phyloP scores from a whole-genome alignment of 2,329 filamentous ascomycete genomes.

The Aspergillus sp. region DNA sequence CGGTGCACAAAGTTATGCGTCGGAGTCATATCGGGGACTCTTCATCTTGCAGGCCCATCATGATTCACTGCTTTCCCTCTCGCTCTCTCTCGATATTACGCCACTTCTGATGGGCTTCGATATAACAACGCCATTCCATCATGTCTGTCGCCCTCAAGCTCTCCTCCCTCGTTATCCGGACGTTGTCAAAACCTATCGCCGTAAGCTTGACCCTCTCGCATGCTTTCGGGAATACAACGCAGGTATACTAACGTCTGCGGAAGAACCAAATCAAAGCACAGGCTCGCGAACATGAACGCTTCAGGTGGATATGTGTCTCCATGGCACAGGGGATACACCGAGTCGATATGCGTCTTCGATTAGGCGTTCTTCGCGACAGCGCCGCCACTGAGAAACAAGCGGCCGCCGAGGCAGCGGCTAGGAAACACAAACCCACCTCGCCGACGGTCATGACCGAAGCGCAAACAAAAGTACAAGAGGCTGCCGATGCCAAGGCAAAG shows the following conservation, averaged over 20 bases:
- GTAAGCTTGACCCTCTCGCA: constrained; percentile 35
- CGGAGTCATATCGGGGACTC: no score
- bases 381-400: constrained; percentile 40
- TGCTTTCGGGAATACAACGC: not conserved
- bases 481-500: constrained; percentile 35
- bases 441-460: constrained; percentile 56
- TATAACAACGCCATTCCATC: not conserved
- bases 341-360: constrained; percentile 58
- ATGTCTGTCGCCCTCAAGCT: constrained; percentile 61
- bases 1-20: constrained; percentile 3
- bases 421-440: constrained; percentile 42
- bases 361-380: constrained; percentile 55
- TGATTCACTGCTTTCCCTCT: no score
- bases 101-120: not conserved
- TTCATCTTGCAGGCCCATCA: no score
- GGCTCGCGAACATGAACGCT: constrained; percentile 59
- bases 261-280: constrained; percentile 60
- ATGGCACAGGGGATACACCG: constrained; percentile 57
- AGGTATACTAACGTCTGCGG: not conserved
- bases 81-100: constrained; percentile 1
- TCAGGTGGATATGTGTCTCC: constrained; percentile 51
- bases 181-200: constrained; percentile 58
- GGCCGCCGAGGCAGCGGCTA: constrained; percentile 46
- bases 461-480: constrained; percentile 48
- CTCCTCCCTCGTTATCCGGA: constrained; percentile 54